phyloP scores from a whole-genome alignment of 225 moss, liverwort and hornwort species.

The Physcomitrium patens region DNA sequence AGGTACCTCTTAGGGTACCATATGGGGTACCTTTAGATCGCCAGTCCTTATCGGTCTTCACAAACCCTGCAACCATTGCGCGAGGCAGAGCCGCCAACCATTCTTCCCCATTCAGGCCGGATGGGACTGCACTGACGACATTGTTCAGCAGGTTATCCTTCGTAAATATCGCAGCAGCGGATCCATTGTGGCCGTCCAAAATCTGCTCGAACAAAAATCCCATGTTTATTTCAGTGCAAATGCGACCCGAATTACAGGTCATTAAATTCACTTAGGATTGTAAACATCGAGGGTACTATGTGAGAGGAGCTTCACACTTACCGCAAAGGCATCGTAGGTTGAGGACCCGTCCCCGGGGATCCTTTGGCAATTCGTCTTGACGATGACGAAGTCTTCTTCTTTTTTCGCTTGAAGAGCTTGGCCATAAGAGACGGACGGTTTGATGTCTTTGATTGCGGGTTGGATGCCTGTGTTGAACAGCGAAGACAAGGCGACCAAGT shows the following conservation, averaged over 20 bases:
- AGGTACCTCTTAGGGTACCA: slow-evolving; percentile 47
- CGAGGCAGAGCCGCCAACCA: slow-evolving; percentile 75
- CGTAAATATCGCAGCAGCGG: slow-evolving; percentile 78
- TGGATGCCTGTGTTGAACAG: slow-evolving; percentile 36
- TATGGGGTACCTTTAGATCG: slow-evolving; percentile 50
- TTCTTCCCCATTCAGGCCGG: slow-evolving; percentile 60
- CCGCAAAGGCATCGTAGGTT: slow-evolving; percentile 71
- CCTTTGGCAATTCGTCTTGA: slow-evolving; percentile 44
- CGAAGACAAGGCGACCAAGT: slow-evolving; percentile 35
- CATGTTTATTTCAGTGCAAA: background rate
- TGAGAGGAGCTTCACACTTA: slow-evolving; percentile 12
- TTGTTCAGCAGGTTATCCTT: slow-evolving; percentile 75
- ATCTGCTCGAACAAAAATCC: slow-evolving; percentile 35
- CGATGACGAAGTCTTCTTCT: slow-evolving; percentile 46
- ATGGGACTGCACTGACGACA: slow-evolving; percentile 68
- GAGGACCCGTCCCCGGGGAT: slow-evolving; percentile 45
- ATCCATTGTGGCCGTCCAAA: slow-evolving; percentile 83
- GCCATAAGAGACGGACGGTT: slow-evolving; percentile 44
- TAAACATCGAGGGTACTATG: background rate
- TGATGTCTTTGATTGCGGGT: slow-evolving; percentile 26
- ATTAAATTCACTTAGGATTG: background rate
- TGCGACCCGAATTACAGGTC: background rate
- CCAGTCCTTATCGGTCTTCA: slow-evolving; percentile 89
- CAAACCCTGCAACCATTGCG: slow-evolving; percentile 82
- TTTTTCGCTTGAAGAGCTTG: slow-evolving; percentile 48